A percentile compares a stretch with the other conserved stretches of the same genome.
Evolutionary conservation across 83 land plant species (phyloP).

Genomic region (Picea mariana): DNA sequence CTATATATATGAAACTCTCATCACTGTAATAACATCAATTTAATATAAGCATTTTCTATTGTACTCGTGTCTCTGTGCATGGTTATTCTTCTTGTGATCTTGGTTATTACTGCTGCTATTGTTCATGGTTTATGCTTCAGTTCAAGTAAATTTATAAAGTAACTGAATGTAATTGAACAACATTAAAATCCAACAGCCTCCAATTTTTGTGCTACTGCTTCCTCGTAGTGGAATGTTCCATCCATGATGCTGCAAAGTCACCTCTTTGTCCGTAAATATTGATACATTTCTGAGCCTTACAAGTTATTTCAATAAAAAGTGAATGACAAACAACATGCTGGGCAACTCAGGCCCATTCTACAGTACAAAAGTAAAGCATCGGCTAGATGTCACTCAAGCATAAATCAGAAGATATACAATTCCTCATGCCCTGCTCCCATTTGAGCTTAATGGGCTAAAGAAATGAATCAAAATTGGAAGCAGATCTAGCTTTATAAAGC

Average conservation of each 20-base stretch:
- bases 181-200: too few species aligned
- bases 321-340: neutral
- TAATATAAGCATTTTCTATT: too few species aligned
- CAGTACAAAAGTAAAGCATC: neutral
- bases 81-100: too few species aligned
- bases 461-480: neutral
- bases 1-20: too few species aligned
- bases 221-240: neutral
- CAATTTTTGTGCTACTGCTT: neutral
- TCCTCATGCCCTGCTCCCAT: neutral
- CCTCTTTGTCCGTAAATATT: neutral
- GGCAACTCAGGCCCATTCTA: neutral
- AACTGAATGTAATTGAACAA: too few species aligned
- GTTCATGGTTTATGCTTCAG: too few species aligned
- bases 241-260: neutral
- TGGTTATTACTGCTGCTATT: too few species aligned
- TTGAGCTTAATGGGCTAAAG: neutral
- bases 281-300: neutral
- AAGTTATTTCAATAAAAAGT: neutral
- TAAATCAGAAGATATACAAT: neutral
- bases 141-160: too few species aligned
- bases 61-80: too few species aligned
- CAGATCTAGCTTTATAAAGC: neutral
- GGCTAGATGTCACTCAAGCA: neutral
- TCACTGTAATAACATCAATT: too few species aligned